Base-by-base conservation (phyloP, 768 basidiomycete genomes). In the Mycena haematopus region DNA sequence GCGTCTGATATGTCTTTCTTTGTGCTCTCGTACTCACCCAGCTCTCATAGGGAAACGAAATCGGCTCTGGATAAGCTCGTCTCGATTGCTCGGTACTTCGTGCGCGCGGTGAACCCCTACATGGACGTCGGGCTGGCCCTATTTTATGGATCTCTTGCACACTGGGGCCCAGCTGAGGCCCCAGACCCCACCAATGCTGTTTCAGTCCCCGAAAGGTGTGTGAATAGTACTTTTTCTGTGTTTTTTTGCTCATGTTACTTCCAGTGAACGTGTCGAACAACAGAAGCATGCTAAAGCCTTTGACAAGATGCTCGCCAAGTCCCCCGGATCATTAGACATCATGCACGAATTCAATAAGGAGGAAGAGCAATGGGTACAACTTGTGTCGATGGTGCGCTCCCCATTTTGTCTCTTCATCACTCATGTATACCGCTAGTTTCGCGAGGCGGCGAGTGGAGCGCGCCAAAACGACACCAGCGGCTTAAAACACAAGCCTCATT, bases 321-420 rank as follows among this genome's bases (percentile, higher is more conserved):
- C n/a, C 5, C 15, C 10, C 19, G 42, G 42, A n/a, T 44, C 42
- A 3, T n/a, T 44, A 17, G 42, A 44, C 19, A n/a, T 44, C n/a
- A 4, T 44, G n/a, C n/a, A n/a, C 42, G 42, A 44, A n/a, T 44
- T 44, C 42, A 17, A 44, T n/a, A 44, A 44, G 42, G 42, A n/a
- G 19, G 42, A 44, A 6, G n/a, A 6, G 19, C n/a, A 44, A 17
- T 44, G 42, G 42, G 21, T n/a, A 44, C 5, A n/a, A 44, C 42
- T 44, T n/a, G 21, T 44, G 5, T 3, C 42, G n/a, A 3, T 44
- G 42, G 42, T 44, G 42, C 42, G 42, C 42, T n/a, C 10, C 42
- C 42, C n/a, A 44, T 44, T 44, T 44, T n/a, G 42, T n/a, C 42
- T n/a, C n/a, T n/a, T n/a, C n/a, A n/a, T 44, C 21, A 44, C 42